A percentile compares a stretch with the other conserved stretches of the same genome.
phyloP scores from a whole-genome alignment of 768 basidiomycete species.

The Dioszegia crocea region DNA sequence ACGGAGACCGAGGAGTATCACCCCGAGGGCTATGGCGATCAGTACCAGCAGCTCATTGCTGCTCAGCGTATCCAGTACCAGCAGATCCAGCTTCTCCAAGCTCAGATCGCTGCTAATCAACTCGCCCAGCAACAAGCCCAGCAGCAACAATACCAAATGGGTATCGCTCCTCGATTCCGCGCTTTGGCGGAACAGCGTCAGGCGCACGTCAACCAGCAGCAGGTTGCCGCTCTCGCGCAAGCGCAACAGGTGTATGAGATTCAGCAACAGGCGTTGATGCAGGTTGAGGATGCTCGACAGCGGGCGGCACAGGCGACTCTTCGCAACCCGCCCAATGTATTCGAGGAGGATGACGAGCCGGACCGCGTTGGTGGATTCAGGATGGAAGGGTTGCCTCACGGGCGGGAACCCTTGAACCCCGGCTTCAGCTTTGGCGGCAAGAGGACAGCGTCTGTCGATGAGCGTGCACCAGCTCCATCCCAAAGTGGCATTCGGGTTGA shows the following conservation, averaged over 20 bases:
- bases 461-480: conserved; percentile 20
- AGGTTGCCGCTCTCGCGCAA: conserved; percentile 56
- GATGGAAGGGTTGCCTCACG: conserved; percentile 51
- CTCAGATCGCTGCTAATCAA: conserved; percentile 60
- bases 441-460: conserved; percentile 48
- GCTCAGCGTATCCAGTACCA: conserved; percentile 39
- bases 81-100: conserved; percentile 53
- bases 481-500: conserved; percentile 19
- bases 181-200: conserved; percentile 59
- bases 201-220: conserved; percentile 30
- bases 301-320: conserved; percentile 24
- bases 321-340: conserved; percentile 35
- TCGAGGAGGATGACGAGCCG: conserved; percentile 42
- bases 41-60: conserved; percentile 38
- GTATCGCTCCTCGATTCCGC: conserved; percentile 79
- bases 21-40: conserved; percentile 19
- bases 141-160: conserved; percentile 43
- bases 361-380: conserved; percentile 17
- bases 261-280: conserved; percentile 33
- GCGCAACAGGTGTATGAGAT: conserved; percentile 39
- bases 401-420: conserved; percentile 86
- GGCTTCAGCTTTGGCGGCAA: conserved; percentile 79
- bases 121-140: conserved; percentile 63
- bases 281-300: conserved; percentile 16
- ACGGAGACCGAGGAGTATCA: conserved; percentile 10